A percentile compares a stretch with the other conserved stretches of the same genome.
phyloP scores from a whole-genome alignment of 1,284 basidiomycete species.

The Ustilago nuda region DNA sequence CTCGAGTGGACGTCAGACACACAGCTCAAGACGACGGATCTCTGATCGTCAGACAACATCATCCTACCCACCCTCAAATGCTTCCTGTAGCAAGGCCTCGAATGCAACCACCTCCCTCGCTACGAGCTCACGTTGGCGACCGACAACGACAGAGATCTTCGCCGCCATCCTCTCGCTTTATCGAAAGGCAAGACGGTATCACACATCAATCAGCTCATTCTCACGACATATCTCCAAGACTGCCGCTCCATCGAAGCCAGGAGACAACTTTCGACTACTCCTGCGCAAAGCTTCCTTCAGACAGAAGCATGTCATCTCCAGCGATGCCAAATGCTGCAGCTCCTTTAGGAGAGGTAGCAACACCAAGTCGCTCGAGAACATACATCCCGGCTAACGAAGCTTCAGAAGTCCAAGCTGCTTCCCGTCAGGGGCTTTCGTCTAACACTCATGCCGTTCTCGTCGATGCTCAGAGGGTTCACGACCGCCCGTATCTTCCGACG shows the following conservation, averaged over 20 bases:
- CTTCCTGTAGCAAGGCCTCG: neutral
- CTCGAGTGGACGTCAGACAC: neutral
- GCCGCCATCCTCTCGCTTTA: neutral
- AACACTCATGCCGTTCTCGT: neutral
- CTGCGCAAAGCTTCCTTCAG: slow-evolving; percentile 11
- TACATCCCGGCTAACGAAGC: neutral
- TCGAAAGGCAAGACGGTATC: neutral
- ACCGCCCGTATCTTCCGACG: neutral
- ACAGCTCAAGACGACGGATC: neutral
- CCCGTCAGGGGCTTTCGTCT: neutral
- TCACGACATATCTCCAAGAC: slow-evolving; percentile 2
- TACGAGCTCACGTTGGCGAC: neutral
- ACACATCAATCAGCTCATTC: neutral
- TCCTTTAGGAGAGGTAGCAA: neutral
- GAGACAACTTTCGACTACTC: slow-evolving; percentile 26
- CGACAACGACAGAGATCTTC: neutral
- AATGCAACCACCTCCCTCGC: slow-evolving; percentile 3
- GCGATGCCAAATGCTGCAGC: slow-evolving; percentile 3
- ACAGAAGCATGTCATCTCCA: neutral
- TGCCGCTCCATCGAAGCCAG: neutral
- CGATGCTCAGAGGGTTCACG: neutral
- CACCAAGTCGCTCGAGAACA: neutral
- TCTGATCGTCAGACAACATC: neutral
- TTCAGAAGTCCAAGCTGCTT: neutral
- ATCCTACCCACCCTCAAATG: neutral